Percentiles rank a stretch among this genome's conserved stretches.
Evolutionary conservation across 2,329 filamentous ascomycete genomes (phyloP).

Genomic region (Shiraia bambusicola): DNA sequence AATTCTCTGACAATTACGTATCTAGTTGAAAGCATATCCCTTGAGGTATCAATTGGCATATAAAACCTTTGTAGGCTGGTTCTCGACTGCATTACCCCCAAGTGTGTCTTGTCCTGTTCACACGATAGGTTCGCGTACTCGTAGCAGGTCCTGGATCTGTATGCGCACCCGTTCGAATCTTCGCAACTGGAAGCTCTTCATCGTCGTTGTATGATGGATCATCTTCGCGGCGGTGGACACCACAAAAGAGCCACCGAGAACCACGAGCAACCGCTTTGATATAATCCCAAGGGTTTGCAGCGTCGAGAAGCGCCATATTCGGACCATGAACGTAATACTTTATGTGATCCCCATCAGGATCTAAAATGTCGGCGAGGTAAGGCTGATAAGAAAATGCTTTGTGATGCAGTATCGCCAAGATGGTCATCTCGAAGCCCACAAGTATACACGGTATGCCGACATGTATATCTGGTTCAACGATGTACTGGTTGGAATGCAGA

Average conservation of each 20-base stretch:
- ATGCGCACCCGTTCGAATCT: background rate
- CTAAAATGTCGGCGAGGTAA: slow-evolving; percentile 53
- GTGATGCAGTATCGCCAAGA: slow-evolving; percentile 75
- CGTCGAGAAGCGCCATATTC: slow-evolving; percentile 66
- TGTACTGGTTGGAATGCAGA: slow-evolving; percentile 61
- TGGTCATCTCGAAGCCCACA: slow-evolving; percentile 81
- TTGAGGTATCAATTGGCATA: background rate
- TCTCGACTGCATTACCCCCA: no score
- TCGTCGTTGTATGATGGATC: slow-evolving; percentile 44
- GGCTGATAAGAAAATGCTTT: slow-evolving; percentile 79
- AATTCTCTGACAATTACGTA: no score
- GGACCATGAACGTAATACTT: slow-evolving; percentile 62
- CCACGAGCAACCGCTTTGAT: slow-evolving; percentile 77
- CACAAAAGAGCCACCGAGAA: slow-evolving; percentile 78
- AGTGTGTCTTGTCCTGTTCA: no score
- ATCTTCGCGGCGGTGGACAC: slow-evolving; percentile 59
- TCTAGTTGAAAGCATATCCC: background rate
- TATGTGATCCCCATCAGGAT: slow-evolving; percentile 10
- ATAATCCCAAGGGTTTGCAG: slow-evolving; percentile 80
- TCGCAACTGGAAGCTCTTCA: background rate
- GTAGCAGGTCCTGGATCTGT: background rate
- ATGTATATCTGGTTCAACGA: slow-evolving; percentile 75
- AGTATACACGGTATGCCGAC: slow-evolving; percentile 77
- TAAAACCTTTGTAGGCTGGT: background rate
- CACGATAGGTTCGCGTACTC: background rate